Base-by-base conservation (phyloP, 371 early-diverging fungal species). In the Mortierella sp. region DNA sequence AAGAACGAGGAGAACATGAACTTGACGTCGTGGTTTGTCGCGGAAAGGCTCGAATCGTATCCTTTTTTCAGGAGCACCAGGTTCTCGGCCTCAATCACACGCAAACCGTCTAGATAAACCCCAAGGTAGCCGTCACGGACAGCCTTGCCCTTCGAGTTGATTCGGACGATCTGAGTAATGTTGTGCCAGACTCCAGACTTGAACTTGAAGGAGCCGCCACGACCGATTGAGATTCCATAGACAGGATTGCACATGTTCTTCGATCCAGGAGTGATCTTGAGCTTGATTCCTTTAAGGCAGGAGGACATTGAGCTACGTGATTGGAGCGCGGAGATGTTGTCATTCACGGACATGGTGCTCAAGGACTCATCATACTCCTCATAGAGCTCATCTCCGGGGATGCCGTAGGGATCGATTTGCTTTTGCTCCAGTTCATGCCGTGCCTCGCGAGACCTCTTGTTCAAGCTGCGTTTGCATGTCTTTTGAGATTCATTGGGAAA, bases 171-270 rank as follows among this genome's bases (percentile, higher is more conserved):
- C 81, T 91, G 90, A 2, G 82, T 80, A 16, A 89, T 63, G 14
- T 71, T 78, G 55, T 68, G 83, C 91, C 90, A 90, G 24, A 68
- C 50, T 17, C 88, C 89, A 2, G 82, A 77, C 29, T 62, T 62
- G 69, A 87, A 90, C 14, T 57, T 60, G 71, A 85, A 88, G 12
- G 66, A 56, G 1, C 89, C 88, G n/a, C 66, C 66, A 8, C 89
- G 86, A 19, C 87, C 90, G 29, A 91, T 67, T 25, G 90, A 90
- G 56, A 74, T 83, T 8, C 91, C 90, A 68, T 87, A 88, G 24
- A 67, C 73, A 9, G 83, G 74, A 48, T 88, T 86, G 73, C 90
- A 90, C 51, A 86, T 77, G 45, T 83, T 80, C 0, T 67, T 21
- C 8, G 66, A 56, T 0, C 71, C 62, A 7, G 53, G 48, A 16